Conservation (phyloP, 164 flowering plant genomes). For the Vitis cinerea region DNA sequence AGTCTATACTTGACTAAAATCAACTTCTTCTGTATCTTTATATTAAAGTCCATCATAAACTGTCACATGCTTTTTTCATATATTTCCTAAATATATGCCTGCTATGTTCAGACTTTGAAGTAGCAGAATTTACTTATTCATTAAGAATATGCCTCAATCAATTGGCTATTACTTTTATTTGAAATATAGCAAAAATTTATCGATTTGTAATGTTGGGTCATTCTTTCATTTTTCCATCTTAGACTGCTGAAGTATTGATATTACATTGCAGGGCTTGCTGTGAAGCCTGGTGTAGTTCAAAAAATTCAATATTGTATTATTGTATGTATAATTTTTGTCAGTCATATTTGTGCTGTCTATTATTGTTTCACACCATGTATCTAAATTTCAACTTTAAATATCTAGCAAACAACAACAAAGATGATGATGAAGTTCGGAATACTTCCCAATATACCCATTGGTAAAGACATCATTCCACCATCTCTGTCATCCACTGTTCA, state of each 20-base stretch:
- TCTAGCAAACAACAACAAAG: slow-evolving; percentile 53
- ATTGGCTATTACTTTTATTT: too few relatives aligned
- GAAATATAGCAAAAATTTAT: too few relatives aligned
- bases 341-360: neutral
- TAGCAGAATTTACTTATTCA: too few relatives aligned
- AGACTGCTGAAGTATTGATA: neutral
- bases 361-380: slow-evolving; percentile 1
- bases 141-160: too few relatives aligned
- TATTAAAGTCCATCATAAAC: too few relatives aligned
- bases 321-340: slow-evolving; percentile 38
- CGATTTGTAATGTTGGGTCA: too few relatives aligned
- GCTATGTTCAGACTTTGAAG: too few relatives aligned
- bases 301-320: slow-evolving; percentile 51
- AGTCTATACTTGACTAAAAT: too few relatives aligned
- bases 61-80: too few relatives aligned
- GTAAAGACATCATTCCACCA: neutral
- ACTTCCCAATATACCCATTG: slow-evolving; percentile 37
- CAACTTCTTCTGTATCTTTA: too few relatives aligned
- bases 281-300: slow-evolving; percentile 78
- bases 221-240: too few relatives aligned
- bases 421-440: slow-evolving; percentile 65
- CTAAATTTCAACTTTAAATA: slow-evolving; percentile 15
- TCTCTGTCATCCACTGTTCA: slow-evolving; percentile 24
- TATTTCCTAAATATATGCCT: too few relatives aligned
- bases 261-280: slow-evolving; percentile 66